Conservation (phyloP, 257 asterid genomes). For the Schizonepeta tenuifolia region DNA sequence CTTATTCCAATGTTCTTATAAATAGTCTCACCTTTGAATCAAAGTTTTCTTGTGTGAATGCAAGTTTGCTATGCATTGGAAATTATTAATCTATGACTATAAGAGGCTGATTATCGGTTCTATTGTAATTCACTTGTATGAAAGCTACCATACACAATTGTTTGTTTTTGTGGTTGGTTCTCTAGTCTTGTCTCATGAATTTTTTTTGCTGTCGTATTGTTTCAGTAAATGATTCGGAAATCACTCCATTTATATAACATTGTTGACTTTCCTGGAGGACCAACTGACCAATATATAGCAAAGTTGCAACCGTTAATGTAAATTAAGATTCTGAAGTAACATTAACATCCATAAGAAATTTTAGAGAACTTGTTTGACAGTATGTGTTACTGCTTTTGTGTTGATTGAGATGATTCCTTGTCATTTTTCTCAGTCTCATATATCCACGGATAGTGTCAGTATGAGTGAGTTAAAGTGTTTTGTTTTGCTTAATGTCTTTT, state of each 20-base stretch:
- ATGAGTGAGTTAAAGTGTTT: conserved; percentile 8
- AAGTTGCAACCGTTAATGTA: conserved; percentile 30
- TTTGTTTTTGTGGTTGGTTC: not conserved
- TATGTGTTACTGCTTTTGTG: not conserved
- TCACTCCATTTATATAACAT: conserved; percentile 3
- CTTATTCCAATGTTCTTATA: not conserved
- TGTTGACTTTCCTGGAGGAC: conserved; percentile 8
- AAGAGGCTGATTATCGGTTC: not conserved
- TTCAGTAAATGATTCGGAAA: not conserved
- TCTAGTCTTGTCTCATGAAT: conserved; percentile 9
- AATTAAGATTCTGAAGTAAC: conserved; percentile 2
- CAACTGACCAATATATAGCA: conserved; percentile 7
- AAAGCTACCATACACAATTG: not conserved
- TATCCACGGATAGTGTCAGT: not conserved
- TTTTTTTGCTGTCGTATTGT: not conserved
- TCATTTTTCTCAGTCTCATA: not conserved
- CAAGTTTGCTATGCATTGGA: conserved; percentile 11
- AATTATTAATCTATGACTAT: conserved; percentile 8
- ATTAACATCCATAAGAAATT: not conserved
- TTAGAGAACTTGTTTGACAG: conserved; percentile 15
- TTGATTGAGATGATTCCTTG: not conserved
- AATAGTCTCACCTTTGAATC: not conserved
- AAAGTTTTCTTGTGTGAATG: conserved; percentile 1
- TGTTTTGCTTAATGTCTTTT: conserved; percentile 1
- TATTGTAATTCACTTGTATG: not conserved